phyloP scores from a whole-genome alignment of 306 rosid species.

The Alnus rubra region DNA sequence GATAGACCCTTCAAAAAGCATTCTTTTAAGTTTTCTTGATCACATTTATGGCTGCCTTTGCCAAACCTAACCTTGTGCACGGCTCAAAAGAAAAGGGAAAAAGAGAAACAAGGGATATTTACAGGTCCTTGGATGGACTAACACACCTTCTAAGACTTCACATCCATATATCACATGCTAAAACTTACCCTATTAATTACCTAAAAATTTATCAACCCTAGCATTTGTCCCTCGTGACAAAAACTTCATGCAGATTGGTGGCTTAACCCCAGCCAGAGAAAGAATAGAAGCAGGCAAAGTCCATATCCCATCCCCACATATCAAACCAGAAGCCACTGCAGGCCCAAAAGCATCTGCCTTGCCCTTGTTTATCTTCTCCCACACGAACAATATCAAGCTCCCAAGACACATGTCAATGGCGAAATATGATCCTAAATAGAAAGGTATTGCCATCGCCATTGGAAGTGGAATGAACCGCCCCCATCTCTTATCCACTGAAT shows the following conservation, averaged over 20 bases:
- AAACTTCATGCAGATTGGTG: slow-evolving; percentile 22
- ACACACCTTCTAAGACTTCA: neutral
- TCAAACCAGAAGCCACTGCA: slow-evolving; percentile 20
- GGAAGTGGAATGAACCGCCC: slow-evolving; percentile 10
- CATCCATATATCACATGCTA: neutral
- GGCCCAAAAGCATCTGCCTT: slow-evolving; percentile 7
- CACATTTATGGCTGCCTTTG: no score
- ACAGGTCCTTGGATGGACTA: neutral
- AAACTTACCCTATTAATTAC: neutral
- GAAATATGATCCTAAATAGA: slow-evolving; percentile 15
- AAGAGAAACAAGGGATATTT: neutral
- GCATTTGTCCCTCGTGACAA: neutral
- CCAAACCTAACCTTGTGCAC: no score
- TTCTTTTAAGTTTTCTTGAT: no score
- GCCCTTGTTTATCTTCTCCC: neutral
- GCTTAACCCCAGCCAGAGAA: slow-evolving; percentile 15
- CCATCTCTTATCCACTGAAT: slow-evolving; percentile 1
- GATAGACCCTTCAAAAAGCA: no score
- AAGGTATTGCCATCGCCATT: slow-evolving; percentile 23
- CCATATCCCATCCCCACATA: slow-evolving; percentile 20
- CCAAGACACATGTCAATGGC: slow-evolving; percentile 22
- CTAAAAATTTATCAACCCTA: neutral
- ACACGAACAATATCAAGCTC: slow-evolving; percentile 12
- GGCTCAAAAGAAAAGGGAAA: neutral
- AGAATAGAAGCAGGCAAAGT: slow-evolving; percentile 13